Evolutionary conservation across 2,329 filamentous ascomycete species (phyloP).

Genomic region (Verticillium nonalfalfae): DNA sequence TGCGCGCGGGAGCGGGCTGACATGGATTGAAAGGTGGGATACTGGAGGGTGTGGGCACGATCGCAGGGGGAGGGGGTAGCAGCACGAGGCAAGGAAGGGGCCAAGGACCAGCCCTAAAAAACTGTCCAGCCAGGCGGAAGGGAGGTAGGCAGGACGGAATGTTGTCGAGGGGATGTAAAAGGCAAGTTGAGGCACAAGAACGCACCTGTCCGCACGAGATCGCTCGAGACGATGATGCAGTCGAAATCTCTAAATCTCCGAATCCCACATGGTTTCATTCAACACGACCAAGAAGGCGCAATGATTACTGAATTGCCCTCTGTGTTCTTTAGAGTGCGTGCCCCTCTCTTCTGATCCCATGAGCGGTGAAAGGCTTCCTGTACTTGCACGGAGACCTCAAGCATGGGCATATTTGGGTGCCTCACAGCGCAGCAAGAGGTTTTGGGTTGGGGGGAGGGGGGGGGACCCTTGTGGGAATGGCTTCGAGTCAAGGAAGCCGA

Average conservation of each 20-base stretch:
- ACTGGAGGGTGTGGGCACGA: background rate
- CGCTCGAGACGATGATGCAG: no score
- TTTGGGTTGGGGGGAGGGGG: background rate
- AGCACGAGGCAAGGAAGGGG: background rate
- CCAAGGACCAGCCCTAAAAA: background rate
- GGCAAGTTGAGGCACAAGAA: no score
- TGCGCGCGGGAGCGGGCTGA: background rate
- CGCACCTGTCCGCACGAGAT: no score
- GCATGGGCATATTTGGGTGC: no score
- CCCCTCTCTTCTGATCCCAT: no score
- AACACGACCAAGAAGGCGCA: no score
- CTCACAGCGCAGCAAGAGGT: background rate
- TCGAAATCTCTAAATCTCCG: no score
- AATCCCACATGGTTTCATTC: no score
- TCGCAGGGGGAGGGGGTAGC: background rate
- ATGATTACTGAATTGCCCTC: no score
- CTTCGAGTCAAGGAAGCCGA: background rate
- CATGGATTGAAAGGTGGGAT: background rate
- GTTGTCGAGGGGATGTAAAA: background rate
- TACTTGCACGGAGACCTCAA: no score
- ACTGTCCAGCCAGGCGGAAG: background rate
- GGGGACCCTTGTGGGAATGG: background rate
- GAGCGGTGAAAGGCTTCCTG: no score
- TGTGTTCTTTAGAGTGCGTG: no score
- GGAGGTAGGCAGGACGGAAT: background rate